Evolutionary conservation across 1,139 yeast species (phyloP), one percentile per base, ranked within the genome.

Genomic region (Debaryomyces singareniensis): DNA sequence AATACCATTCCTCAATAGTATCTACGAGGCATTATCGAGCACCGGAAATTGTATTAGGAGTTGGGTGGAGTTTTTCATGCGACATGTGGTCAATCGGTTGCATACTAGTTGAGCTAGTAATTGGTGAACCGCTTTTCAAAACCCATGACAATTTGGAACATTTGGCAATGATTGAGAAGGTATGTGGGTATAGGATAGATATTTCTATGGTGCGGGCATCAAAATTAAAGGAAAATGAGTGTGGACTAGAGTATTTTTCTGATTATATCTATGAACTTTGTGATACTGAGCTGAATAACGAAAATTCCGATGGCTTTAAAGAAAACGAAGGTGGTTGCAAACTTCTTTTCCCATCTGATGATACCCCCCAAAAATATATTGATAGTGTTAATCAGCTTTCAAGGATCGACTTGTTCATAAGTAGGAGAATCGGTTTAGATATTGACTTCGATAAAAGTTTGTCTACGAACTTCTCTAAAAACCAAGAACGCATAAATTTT

Each of bases 1-100:
- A 93, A 57, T 89, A 84, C 51, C 99, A 93, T 59, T 79, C 94
- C 6, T 77, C 82, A 22, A 79, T 93, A 15, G 96, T 93, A 7
- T 84, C 95, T 10, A 91, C 98, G 2, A 69, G 99, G 33, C 98
- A 93, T 56, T 93, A 93, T 56, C 67, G 99, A 34, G 98, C 98
- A 0, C 98, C 98, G 0, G 99, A 93, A 53, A 87, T 93, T 42
- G 89, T 91, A 2, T 60, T 93, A 23, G 96, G 96, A 1, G 70
- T 76, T 21, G 97, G 97, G 23, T 93, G 98, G 91, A 77, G 86
- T 3, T 80, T 71, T 42, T 86, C 89, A 1, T 91, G 98, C 55
- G 99, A 93, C 55, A 65, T 91, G 59, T 93, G 98, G 99, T 85
- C 96, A 1, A 71, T 91, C 33, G 99, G 96, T 1, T 89, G 98